A percentile compares a stretch with the other conserved stretches of the same genome.
These are phyloP conservation scores for Nothophoma quercina DNA, from an alignment of 2,329 filamentous ascomycete genomes.

Conservation along the genomic window DNA sequence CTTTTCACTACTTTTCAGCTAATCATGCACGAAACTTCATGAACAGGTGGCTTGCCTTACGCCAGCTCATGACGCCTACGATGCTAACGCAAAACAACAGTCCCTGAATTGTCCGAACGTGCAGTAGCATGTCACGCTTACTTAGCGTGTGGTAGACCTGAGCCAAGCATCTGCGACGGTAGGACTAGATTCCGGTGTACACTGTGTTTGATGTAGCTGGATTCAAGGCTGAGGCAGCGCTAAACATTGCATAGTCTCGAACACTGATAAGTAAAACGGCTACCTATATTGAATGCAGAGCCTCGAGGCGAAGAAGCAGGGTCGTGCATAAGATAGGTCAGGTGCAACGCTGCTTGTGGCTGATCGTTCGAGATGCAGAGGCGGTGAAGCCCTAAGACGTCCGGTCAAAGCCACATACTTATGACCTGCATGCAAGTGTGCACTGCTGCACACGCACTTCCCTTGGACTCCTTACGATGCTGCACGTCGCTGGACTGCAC, in stretches of 20 bases:
- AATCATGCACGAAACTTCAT: background rate
- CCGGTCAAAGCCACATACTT: slow-evolving; percentile 6
- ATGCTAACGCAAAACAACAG: background rate
- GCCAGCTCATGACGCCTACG: slow-evolving; percentile 6
- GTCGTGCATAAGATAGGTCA: slow-evolving; percentile 2
- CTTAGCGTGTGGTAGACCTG: background rate
- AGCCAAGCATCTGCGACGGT: slow-evolving; percentile 3
- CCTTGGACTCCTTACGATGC: background rate
- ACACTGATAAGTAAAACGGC: background rate
- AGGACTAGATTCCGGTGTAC: slow-evolving; percentile 3
- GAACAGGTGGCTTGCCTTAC: slow-evolving; percentile 5
- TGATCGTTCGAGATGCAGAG: background rate
- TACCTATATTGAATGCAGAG: background rate
- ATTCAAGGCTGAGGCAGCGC: slow-evolving; percentile 2
- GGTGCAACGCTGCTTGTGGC: background rate
- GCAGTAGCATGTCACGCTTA: slow-evolving; percentile 12
- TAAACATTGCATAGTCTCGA: background rate
- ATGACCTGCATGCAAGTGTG: background rate
- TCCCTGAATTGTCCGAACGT: background rate
- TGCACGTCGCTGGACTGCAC: background rate
- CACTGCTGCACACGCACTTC: background rate
- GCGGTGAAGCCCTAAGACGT: slow-evolving; percentile 10
- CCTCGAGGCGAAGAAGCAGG: slow-evolving; percentile 2
- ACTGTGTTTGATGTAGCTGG: slow-evolving; percentile 5
- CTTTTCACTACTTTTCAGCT: background rate